Evolutionary conservation across 2,329 filamentous ascomycete species (phyloP).

Genomic region (Ophiostoma pallidulum): DNA sequence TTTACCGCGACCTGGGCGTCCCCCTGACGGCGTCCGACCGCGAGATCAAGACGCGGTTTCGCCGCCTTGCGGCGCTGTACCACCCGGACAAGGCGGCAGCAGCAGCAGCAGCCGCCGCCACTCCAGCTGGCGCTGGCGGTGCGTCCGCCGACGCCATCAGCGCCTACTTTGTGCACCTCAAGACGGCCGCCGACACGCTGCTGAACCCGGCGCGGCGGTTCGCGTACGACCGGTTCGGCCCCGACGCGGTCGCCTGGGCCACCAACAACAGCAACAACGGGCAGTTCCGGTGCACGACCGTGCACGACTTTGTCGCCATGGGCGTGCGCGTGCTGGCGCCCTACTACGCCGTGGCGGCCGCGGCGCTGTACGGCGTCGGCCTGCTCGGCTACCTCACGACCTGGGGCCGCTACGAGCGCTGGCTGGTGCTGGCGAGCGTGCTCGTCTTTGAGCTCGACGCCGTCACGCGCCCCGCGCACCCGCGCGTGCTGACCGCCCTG

Average conservation of each 20-base stretch:
- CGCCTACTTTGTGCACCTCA: slow-evolving; percentile 68
- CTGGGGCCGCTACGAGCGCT: slow-evolving; percentile 57
- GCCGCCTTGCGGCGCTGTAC: slow-evolving; percentile 58
- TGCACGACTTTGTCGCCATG: slow-evolving; percentile 61
- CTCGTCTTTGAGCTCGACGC: slow-evolving; percentile 48
- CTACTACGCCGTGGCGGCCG: slow-evolving; percentile 51
- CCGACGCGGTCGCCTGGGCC: slow-evolving; percentile 57
- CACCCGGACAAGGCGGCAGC: slow-evolving; percentile 73
- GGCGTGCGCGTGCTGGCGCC: slow-evolving; percentile 50
- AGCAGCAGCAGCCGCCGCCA: slow-evolving; percentile 26
- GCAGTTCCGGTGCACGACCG: slow-evolving; percentile 45
- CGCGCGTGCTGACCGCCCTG: slow-evolving; percentile 27
- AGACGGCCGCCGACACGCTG: slow-evolving; percentile 73
- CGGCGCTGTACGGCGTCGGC: slow-evolving; percentile 51
- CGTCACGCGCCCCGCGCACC: slow-evolving; percentile 45
- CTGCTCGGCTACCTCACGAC: slow-evolving; percentile 59
- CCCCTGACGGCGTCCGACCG: slow-evolving; percentile 59
- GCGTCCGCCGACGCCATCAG: slow-evolving; percentile 25
- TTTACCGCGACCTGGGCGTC: slow-evolving; percentile 69
- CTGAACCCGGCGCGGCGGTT: slow-evolving; percentile 68
- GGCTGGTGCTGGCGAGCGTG: slow-evolving; percentile 46
- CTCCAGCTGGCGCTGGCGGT: no score
- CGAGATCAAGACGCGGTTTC: slow-evolving; percentile 75
- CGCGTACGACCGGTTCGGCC: slow-evolving; percentile 83
- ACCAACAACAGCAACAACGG: neutral